These are phyloP conservation scores for Globisporangium cystogenes DNA, from an alignment of 352 stramenopile species.

Conservation along the genomic window DNA sequence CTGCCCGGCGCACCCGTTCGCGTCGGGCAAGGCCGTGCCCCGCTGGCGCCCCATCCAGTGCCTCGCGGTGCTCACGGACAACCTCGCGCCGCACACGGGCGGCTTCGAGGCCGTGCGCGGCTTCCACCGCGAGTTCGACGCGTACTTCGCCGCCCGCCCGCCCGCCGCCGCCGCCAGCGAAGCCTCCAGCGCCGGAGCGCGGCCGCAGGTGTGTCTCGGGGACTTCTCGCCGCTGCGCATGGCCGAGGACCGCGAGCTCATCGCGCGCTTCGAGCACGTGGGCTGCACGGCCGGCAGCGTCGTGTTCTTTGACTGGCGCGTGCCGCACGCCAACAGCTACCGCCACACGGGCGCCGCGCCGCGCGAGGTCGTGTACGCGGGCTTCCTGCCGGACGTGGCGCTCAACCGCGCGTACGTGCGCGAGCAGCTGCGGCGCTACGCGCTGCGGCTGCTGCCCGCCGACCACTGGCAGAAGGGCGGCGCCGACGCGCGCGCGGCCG, in stretches of 20 bases:
- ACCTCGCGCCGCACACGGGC: conserved; percentile 55
- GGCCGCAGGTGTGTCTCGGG: conserved; percentile 75
- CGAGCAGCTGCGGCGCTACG: conserved; percentile 74
- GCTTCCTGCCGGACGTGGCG: conserved; percentile 64
- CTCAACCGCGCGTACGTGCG: conserved; percentile 69
- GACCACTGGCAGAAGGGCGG: conserved; percentile 79
- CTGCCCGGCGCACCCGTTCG: conserved; percentile 69
- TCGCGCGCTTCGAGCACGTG: conserved; percentile 68
- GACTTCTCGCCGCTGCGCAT: conserved; percentile 86
- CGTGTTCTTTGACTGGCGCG: conserved; percentile 86
- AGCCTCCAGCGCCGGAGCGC: conserved; percentile 14
- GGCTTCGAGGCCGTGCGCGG: conserved; percentile 84
- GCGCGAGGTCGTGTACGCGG: conserved; percentile 83
- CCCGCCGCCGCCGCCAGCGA: neutral
- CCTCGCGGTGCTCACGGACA: conserved; percentile 81
- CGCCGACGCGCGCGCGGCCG: conserved; percentile 43
- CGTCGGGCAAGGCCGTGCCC: conserved; percentile 62
- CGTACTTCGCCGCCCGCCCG: conserved; percentile 30
- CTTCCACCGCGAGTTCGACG: conserved; percentile 83
- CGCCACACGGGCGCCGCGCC: conserved; percentile 50
- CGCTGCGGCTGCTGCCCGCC: conserved; percentile 42
- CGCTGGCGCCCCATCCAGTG: conserved; percentile 88
- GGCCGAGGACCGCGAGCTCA: conserved; percentile 73
- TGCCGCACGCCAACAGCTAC: conserved; percentile 87
- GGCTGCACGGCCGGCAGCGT: conserved; percentile 60